Base-by-base conservation (phyloP, 495 filamentous ascomycete genomes). In the Halenospora varia region DNA sequence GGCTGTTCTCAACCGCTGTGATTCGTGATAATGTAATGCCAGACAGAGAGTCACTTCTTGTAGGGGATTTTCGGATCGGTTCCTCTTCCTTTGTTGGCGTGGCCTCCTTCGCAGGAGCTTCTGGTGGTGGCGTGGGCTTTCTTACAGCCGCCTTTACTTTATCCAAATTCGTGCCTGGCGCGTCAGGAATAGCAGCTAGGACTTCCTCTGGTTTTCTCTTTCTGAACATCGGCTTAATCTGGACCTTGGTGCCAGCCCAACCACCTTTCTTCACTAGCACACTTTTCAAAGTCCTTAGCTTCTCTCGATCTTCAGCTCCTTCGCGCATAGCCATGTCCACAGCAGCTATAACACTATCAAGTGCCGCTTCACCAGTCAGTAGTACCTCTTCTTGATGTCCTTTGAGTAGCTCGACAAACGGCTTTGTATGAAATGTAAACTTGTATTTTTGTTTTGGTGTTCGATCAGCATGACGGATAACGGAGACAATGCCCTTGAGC, bases 391-490 rank as follows among this genome's bases (percentile, higher is more conserved):
- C 93, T 63, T 92, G 88, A 66, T 98, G 93, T 0, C 94, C 94
- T 67, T 88, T 92, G 42, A 98, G 78, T 4, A 98, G 77, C 56
- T 96, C 89, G 48, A 97, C 89, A 66, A 98, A 98, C 3, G 95
- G 95, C 60, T 92, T 88, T 8, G 88, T 95, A 70, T 97, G 95
- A 65, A 98, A 98, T 0, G 94, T 98, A 68, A 97, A 97, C 66
- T 98, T 98, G 75, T 96, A 96, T 66, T 98, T 98, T 63, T 98
- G 94, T 70, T 98, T 98, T 4, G 94, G 94, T 10, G 94, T 98
- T 40, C 94, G 87, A 73, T 98, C 94, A 2, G 95, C 94, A 68
- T 98, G 94, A 22, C 94, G 82, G 49, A 98, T 87, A 10, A 97
- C 95, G 18, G 93, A 90, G 6, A 98, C 94, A 78, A 97, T 91